Evolutionary conservation across 2,329 filamentous ascomycete species (phyloP).

Genomic region (Apiospora marii): DNA sequence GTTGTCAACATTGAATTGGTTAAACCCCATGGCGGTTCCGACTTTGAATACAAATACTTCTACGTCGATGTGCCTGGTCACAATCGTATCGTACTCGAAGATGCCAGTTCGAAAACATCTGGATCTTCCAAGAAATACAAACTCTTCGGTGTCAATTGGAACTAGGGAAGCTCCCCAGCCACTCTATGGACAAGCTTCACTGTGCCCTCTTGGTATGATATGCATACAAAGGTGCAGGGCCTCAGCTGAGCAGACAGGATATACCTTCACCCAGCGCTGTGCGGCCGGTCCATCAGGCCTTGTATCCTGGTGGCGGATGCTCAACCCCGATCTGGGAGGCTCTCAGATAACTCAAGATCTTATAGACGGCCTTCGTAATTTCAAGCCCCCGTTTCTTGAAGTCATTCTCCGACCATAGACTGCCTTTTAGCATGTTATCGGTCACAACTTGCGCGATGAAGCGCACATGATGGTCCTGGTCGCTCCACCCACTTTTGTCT

Average conservation of each 20-base stretch:
- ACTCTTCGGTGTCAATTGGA: conserved; percentile 70
- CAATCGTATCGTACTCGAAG: conserved; percentile 70
- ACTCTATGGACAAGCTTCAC: not conserved
- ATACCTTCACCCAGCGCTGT: conserved; percentile 33
- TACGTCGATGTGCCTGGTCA: conserved; percentile 81
- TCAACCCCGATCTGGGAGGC: conserved; percentile 33
- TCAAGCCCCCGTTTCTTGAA: conserved; percentile 43
- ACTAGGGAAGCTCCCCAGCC: conserved; percentile 34
- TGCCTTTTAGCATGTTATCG: conserved; percentile 44
- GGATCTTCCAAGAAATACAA: conserved; percentile 55
- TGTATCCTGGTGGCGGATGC: conserved; percentile 41
- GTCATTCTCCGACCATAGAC: conserved; percentile 42
- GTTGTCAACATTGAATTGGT: conserved; percentile 81
- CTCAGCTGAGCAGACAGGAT: not conserved
- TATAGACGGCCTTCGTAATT: conserved; percentile 46
- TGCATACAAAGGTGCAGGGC: no score
- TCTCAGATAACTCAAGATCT: conserved; percentile 47
- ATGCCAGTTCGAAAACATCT: conserved; percentile 54
- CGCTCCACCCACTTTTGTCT: conserved; percentile 46
- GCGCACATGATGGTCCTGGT: conserved; percentile 48
- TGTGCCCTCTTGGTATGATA: not conserved
- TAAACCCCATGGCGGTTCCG: conserved; percentile 67
- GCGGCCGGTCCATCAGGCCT: conserved; percentile 20
- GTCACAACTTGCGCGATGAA: conserved; percentile 47
- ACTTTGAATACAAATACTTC: conserved; percentile 82